Base-by-base conservation (phyloP, 2,329 filamentous ascomycete species). In the Stagonosporopsis vannaccii region DNA sequence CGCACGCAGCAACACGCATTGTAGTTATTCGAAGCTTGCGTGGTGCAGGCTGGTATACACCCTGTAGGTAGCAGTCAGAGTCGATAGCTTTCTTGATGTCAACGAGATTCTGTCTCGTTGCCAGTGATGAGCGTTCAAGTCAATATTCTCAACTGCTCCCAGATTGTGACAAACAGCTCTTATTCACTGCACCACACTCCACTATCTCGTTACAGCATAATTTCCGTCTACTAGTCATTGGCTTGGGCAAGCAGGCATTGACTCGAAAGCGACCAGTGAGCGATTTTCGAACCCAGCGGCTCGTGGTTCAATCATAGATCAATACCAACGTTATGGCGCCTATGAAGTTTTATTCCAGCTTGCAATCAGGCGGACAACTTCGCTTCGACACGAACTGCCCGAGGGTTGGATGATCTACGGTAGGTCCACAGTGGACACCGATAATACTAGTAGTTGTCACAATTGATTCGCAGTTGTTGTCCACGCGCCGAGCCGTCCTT, bases 401-500 rank as follows among this genome's bases (percentile, higher is more conserved):
- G 43, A 44, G 28, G 22, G 35, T 39, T 49, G 56, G 51, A 40
- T 51, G 48, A 60, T 58, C 53, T 36, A 57, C 67, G 67, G 66
- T 60, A 55, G 55, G 59, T 67, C 68, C 69, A 69, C 62, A 53
- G 52, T 52, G 51, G 51, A 56, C 53, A 56, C 58, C 60, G 43
- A 49, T 42, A 43, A 51, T 47, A 40, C 44, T 56, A 44, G 42
- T 45, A 45, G 35, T 41, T 49, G 30, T n/a, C 41, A 59, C 33
- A 40, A 39, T n/a, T 72, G 67, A 69, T 73, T 71, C 65, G 68
- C 52, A 65, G 59, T 49, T 40, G 59, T 42, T 26, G 51, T 43
- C 33, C 47, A 57, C 66, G 70, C 61, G 63, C 70, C 69, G 70
- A 69, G 66, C 70, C 70, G 70, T 63, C 57, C 61, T 67, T 59